Percentiles rank a stretch among this genome's conserved stretches.
phyloP scores from a whole-genome alignment of 352 stramenopile genomes.

The Peronospora destructor region DNA sequence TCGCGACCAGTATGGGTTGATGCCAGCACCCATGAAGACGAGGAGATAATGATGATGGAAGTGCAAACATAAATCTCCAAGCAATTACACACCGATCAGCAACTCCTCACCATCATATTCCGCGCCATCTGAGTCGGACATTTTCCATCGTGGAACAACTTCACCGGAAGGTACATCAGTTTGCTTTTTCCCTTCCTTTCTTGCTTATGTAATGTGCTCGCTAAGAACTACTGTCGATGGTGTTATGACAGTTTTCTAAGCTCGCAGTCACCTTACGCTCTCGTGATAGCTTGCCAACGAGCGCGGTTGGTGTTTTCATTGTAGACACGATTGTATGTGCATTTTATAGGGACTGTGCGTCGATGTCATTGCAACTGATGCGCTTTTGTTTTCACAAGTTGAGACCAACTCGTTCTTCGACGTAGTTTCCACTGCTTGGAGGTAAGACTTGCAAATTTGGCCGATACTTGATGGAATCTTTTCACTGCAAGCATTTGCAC shows the following conservation, averaged over 20 bases:
- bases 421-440: slow-evolving; percentile 46
- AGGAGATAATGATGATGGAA: slow-evolving; percentile 43
- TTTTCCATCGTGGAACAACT: slow-evolving; percentile 33
- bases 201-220: background rate
- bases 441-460: slow-evolving; percentile 20
- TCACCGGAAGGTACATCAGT: slow-evolving; percentile 18
- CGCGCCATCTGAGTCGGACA: slow-evolving; percentile 47
- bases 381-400: slow-evolving; percentile 25
- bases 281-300: slow-evolving; percentile 22
- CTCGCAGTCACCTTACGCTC: slow-evolving; percentile 37
- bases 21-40: slow-evolving; percentile 62
- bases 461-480: background rate
- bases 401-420: slow-evolving; percentile 56
- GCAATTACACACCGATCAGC: slow-evolving; percentile 1
- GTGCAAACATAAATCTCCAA: slow-evolving; percentile 29
- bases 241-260: slow-evolving; percentile 31
- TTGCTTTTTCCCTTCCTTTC: background rate
- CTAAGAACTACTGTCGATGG: background rate
- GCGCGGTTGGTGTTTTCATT: slow-evolving; percentile 39
- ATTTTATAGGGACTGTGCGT: too few species aligned
- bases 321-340: slow-evolving; percentile 51
- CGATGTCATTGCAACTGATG: background rate
- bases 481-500: background rate
- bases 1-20: too few species aligned
- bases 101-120: slow-evolving; percentile 50